Evolutionary conservation across 495 filamentous ascomycete species (phyloP), one percentile per base, ranked within the genome.

Genomic region (Oidiodendron maius): DNA sequence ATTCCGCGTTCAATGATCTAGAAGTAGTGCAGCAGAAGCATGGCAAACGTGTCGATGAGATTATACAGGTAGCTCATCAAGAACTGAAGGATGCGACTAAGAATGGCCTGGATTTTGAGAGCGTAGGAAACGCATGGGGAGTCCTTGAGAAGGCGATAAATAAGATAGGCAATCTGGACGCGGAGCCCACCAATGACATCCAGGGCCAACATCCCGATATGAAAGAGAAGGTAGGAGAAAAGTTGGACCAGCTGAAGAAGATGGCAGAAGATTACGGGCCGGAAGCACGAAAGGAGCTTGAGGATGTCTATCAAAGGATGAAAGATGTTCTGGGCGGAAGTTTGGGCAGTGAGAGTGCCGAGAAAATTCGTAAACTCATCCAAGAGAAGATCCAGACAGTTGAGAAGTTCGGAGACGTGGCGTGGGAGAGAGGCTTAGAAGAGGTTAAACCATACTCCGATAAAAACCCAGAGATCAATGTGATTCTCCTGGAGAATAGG

Each of bases 221-320:
- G 10, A 82, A 83, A 66, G 74, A 86, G 58, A 77, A 80, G 65
- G 60, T 87, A 23, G 82, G 82, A n/a, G 76, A 73, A 3, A 74
- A 74, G 40, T 62, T 78, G 28, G 69, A 81, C 26, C 70, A 81
- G 60, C 60, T 86, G 36, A 84, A 82, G 68, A 58, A 80, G 52
- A 71, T 83, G 66, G 80, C 76, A 23, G 72, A 83, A 23, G 58
- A 75, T 18, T 80, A 80, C 57, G 83, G 83, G 0, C 82, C 82
- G 0, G 77, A 85, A 54, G 82, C 81, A 0, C 81, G 82, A 68
- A 81, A 84, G 68, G 70, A 83, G 62, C 71, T 81, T 4, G 77
- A 86, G 40, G 66, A 80, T 65, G 83, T 80, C 8, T 86, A 78
- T 72, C 53, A 74, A 13, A 69, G 86, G 54, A 67, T 84, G 40